Conservation (phyloP, 2,329 filamentous ascomycete species). For the Akanthomyces lecanii region DNA sequence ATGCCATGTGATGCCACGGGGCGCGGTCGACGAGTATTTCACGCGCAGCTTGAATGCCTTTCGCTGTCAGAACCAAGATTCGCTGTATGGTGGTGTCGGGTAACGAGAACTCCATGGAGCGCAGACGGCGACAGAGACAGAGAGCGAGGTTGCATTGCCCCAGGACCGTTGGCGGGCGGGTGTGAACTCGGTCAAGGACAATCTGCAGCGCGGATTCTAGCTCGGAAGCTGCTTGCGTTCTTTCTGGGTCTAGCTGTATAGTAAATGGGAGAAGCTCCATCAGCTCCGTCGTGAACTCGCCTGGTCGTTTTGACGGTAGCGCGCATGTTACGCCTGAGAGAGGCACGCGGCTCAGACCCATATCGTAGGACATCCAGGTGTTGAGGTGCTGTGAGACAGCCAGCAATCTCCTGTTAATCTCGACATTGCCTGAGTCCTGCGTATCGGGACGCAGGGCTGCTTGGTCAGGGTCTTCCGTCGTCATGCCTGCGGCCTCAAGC, state of each 20-base stretch:
- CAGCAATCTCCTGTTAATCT: slow-evolving; percentile 40
- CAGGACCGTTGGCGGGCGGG: slow-evolving; percentile 39
- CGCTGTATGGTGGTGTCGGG: slow-evolving; percentile 39
- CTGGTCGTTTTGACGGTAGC: slow-evolving; percentile 34
- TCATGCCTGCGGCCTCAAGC: slow-evolving; percentile 49
- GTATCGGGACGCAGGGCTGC: slow-evolving; percentile 23
- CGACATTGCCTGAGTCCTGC: slow-evolving; percentile 26
- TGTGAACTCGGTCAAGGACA: slow-evolving; percentile 38
- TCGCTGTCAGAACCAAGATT: slow-evolving; percentile 42
- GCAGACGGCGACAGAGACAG: slow-evolving; percentile 51
- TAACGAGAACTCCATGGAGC: slow-evolving; percentile 45
- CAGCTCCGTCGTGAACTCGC: slow-evolving; percentile 44
- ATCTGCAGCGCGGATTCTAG: slow-evolving; percentile 39
- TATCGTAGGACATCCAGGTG: slow-evolving; percentile 56
- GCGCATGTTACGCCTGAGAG: slow-evolving; percentile 42
- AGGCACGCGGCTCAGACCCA: slow-evolving; percentile 49
- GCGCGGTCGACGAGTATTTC: slow-evolving; percentile 39
- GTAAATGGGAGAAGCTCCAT: slow-evolving; percentile 50
- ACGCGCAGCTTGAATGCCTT: slow-evolving; percentile 44
- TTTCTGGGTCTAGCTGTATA: slow-evolving; percentile 50
- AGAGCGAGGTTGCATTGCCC: slow-evolving; percentile 53
- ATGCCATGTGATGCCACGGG: slow-evolving; percentile 58
- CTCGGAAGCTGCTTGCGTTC: slow-evolving; percentile 36
- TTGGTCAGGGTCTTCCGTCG: slow-evolving; percentile 33
- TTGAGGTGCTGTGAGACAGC: slow-evolving; percentile 54